phyloP scores from a whole-genome alignment of 73 alveolate genomes.

The Durusdinium trenchii region DNA sequence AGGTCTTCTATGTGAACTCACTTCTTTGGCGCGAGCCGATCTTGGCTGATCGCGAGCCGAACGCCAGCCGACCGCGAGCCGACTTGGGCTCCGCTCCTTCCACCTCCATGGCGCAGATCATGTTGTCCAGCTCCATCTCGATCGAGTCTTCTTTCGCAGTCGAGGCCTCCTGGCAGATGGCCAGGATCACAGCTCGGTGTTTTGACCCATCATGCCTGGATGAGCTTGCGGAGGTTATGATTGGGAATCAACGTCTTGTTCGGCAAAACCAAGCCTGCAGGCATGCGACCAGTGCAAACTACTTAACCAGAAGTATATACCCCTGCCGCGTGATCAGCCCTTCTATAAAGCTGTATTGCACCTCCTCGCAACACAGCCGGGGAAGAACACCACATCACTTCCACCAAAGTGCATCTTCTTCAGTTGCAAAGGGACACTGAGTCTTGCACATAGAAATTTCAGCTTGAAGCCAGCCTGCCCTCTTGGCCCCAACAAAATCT shows the following conservation, averaged over 20 bases:
- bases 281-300: not conserved
- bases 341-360: no score
- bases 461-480: no score
- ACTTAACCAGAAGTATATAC: not conserved
- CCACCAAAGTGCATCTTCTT: not conserved
- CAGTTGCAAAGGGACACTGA: no score
- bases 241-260: slow-evolving; percentile 36
- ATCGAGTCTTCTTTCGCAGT: not conserved
- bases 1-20: no score
- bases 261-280: not conserved
- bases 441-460: no score
- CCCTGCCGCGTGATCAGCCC: no score
- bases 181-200: not conserved
- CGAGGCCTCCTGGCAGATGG: not conserved
- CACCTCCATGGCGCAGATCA: not conserved
- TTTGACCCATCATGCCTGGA: not conserved
- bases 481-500: no score
- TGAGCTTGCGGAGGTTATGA: slow-evolving; percentile 12
- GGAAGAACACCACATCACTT: not conserved
- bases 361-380: no score
- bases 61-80: not conserved
- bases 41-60: no score
- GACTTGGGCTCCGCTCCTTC: not conserved
- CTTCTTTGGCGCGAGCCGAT: no score
- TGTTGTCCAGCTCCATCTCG: not conserved